Evolutionary conservation across 805 yeast genomes (phyloP).

Genomic region (Diddensiella santjacobensis): DNA sequence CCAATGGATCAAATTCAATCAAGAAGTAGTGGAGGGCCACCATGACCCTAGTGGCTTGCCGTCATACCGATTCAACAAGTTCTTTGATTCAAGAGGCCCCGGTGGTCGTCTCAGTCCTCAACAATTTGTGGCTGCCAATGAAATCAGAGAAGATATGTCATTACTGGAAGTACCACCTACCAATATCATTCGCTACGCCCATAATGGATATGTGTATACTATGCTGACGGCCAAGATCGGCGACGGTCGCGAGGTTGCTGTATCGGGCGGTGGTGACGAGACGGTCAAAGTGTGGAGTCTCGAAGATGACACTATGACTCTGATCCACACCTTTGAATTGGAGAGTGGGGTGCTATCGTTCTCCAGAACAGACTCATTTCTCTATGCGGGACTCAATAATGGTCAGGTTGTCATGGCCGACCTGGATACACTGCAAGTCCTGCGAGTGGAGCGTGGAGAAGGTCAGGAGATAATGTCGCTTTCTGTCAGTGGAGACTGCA

Average conservation of each 20-base stretch:
- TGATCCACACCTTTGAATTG: slow-evolving; percentile 47
- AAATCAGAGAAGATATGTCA: slow-evolving; percentile 5
- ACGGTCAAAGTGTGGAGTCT: slow-evolving; percentile 74
- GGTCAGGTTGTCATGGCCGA: slow-evolving; percentile 86
- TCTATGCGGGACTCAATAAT: slow-evolving; percentile 77
- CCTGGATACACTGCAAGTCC: slow-evolving; percentile 69
- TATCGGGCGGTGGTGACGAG: slow-evolving; percentile 92
- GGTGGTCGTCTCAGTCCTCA: slow-evolving; percentile 50
- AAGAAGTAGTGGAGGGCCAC: slow-evolving; percentile 20
- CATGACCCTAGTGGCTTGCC: slow-evolving; percentile 43
- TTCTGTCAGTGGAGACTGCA: slow-evolving; percentile 50
- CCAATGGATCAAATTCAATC: slow-evolving; percentile 56
- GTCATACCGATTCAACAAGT: slow-evolving; percentile 69
- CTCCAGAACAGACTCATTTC: slow-evolving; percentile 54
- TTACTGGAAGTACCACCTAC: slow-evolving; percentile 54
- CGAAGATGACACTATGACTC: slow-evolving; percentile 20
- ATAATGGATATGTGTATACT: slow-evolving; percentile 83
- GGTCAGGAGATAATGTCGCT: slow-evolving; percentile 58
- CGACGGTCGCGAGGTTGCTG: slow-evolving; percentile 37
- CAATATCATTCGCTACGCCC: slow-evolving; percentile 77
- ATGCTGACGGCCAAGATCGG: slow-evolving; percentile 40
- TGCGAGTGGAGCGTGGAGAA: slow-evolving; percentile 34
- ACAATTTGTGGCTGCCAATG: slow-evolving; percentile 23
- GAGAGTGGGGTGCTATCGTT: slow-evolving; percentile 65
- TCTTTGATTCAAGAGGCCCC: slow-evolving; percentile 88